A percentile compares a stretch with the other conserved stretches of the same genome.
Evolutionary conservation across 352 stramenopile genomes (phyloP).

Genomic region (Globisporangium cystogenes): DNA sequence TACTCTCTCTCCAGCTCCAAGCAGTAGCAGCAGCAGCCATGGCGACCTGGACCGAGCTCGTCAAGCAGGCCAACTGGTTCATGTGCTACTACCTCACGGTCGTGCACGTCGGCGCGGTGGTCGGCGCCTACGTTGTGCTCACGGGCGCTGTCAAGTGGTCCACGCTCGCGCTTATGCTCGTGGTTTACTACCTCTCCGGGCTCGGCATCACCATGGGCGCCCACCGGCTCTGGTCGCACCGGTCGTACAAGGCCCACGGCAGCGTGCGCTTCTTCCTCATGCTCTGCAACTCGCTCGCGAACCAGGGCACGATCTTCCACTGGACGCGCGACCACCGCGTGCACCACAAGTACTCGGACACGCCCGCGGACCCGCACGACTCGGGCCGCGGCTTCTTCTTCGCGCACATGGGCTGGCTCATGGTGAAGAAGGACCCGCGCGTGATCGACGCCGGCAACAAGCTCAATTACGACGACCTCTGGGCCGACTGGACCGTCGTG

Average conservation of each 20-base stretch:
- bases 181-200: conserved; percentile 83
- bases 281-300: conserved; percentile 97
- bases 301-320: conserved; percentile 96
- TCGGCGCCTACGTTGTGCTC: conserved; percentile 85
- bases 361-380: conserved; percentile 94
- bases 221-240: conserved; percentile 96
- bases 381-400: conserved; percentile 98
- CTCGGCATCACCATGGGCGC: conserved; percentile 97
- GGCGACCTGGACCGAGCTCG: conserved; percentile 12
- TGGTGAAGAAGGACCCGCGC: conserved; percentile 96
- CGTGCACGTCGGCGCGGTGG: conserved; percentile 89
- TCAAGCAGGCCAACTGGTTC: conserved; percentile 95
- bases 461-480: conserved; percentile 94
- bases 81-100: conserved; percentile 97
- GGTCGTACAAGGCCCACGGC: conserved; percentile 93
- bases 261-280: conserved; percentile 93
- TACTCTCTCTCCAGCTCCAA: neutral
- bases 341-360: conserved; percentile 99
- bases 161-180: conserved; percentile 88
- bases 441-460: conserved; percentile 86
- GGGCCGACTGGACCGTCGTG: conserved; percentile 92
- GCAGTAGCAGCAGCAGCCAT: neutral
- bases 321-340: conserved; percentile 99
- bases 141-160: conserved; percentile 59
- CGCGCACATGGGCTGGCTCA: conserved; percentile 98